Percentiles rank a stretch among this genome's conserved stretches.
Evolutionary conservation across 2,329 filamentous ascomycete species (phyloP).

Genomic region (Trichoderma koningii): DNA sequence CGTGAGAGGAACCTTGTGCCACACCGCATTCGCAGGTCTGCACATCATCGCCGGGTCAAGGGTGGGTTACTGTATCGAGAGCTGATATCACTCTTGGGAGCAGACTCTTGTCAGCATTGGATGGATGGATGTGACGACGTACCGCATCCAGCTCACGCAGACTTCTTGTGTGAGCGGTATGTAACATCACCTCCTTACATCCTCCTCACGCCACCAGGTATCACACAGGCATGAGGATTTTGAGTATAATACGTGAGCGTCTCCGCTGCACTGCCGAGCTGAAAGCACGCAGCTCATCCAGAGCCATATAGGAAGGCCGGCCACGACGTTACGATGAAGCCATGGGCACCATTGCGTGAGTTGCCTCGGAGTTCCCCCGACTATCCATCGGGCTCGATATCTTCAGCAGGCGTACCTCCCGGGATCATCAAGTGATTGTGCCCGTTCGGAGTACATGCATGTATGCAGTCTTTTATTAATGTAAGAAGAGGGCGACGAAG

Average conservation of each 20-base stretch:
- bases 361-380: slow-evolving; percentile 12
- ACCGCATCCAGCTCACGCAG: slow-evolving; percentile 3
- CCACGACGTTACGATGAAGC: not conserved
- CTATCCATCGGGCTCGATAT: not conserved
- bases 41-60: slow-evolving; percentile 35
- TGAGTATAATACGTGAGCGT: not conserved
- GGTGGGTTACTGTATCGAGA: slow-evolving; percentile 21
- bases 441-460: slow-evolving; percentile 4
- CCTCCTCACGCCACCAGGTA: not conserved
- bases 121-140: slow-evolving; percentile 3
- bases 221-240: not conserved
- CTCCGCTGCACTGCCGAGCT: not conserved
- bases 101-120: not conserved
- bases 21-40: slow-evolving; percentile 36
- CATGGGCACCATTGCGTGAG: slow-evolving; percentile 1
- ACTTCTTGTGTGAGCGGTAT: not conserved
- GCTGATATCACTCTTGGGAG: slow-evolving; percentile 18
- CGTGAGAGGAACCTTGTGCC: slow-evolving; percentile 29
- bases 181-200: not conserved
- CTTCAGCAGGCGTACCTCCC: slow-evolving; percentile 1
- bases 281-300: not conserved
- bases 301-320: not conserved
- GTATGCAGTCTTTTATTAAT: not conserved
- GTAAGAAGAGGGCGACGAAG: slow-evolving; percentile 5
- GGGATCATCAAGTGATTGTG: slow-evolving; percentile 9